Percentiles rank a stretch among this genome's conserved stretches.
Conservation (phyloP, 2,329 filamentous ascomycete genomes). For the Apiospora saccharicola region DNA sequence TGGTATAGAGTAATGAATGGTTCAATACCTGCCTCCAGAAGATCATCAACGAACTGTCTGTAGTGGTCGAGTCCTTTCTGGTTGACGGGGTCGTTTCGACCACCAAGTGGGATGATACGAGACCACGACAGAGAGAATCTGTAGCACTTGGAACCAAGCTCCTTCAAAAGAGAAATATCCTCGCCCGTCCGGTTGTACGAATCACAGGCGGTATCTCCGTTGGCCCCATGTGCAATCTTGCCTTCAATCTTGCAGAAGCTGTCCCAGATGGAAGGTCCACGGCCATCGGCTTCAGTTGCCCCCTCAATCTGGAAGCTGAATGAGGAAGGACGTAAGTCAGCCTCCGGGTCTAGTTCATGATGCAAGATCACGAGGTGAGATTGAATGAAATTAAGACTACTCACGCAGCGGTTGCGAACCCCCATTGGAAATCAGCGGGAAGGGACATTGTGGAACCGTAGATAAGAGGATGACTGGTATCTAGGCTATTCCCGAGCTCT, state of each 20-base stretch:
- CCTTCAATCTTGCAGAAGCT: constrained; percentile 82
- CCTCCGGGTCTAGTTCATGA: constrained; percentile 22
- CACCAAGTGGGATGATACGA: constrained; percentile 85
- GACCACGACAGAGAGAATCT: constrained; percentile 88
- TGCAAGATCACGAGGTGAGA: background rate
- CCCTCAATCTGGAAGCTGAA: constrained; percentile 88
- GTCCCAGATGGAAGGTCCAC: constrained; percentile 87
- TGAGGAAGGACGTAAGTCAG: constrained; percentile 34
- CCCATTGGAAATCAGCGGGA: constrained; percentile 77
- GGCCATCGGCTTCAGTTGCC: constrained; percentile 75
- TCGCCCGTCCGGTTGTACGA: constrained; percentile 82
- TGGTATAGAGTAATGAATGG: constrained; percentile 87
- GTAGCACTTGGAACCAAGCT: constrained; percentile 76
- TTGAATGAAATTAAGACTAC: constrained; percentile 35
- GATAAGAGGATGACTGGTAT: background rate
- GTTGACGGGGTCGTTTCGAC: constrained; percentile 83
- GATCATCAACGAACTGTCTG: constrained; percentile 78
- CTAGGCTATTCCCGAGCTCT: background rate
- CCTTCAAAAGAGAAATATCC: constrained; percentile 80
- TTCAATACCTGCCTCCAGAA: constrained; percentile 77
- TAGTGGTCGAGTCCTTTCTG: constrained; percentile 80
- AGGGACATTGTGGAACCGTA: constrained; percentile 58
- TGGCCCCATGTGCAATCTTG: constrained; percentile 81
- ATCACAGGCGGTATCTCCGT: constrained; percentile 82
- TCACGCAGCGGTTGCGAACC: constrained; percentile 80